Evolutionary conservation across 78 protist species (phyloP).

Genomic region (Goniomonas avonlea): DNA sequence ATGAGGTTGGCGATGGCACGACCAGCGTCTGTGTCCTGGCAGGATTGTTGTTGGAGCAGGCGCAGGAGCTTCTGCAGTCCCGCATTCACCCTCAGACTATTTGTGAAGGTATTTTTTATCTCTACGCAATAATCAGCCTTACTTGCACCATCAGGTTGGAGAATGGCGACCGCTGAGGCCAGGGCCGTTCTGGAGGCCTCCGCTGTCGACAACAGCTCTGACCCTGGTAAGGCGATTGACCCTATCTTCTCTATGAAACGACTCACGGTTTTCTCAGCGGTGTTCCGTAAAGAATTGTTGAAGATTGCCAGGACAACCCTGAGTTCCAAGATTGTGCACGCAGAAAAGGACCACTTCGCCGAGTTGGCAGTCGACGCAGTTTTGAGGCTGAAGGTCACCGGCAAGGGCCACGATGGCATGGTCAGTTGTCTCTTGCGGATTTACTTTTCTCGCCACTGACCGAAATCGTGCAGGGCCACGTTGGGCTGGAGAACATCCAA

Average conservation of each 20-base stretch:
- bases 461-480: conserved; percentile 1
- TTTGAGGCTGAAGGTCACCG: conserved; percentile 53
- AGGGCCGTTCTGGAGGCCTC: conserved; percentile 53
- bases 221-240: neutral
- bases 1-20: conserved; percentile 99
- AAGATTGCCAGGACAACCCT: conserved; percentile 95
- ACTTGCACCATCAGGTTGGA: conserved; percentile 35
- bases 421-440: neutral
- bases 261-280: conserved; percentile 21
- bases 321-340: conserved; percentile 73
- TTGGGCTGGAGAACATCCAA: conserved; percentile 78
- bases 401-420: too few relatives aligned
- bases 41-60: conserved; percentile 95
- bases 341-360: conserved; percentile 86
- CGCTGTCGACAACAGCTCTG: conserved; percentile 44
- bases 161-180: conserved; percentile 80
- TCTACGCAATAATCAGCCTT: too few relatives aligned
- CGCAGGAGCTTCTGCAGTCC: conserved; percentile 81
- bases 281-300: conserved; percentile 74
- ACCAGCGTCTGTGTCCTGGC: conserved; percentile 92
- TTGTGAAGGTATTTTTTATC: neutral
- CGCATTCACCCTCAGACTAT: conserved; percentile 95
- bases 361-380: conserved; percentile 92
- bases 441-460: neutral
- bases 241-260: neutral